Evolutionary conservation across 192 early-diverging fungal genomes (phyloP), one percentile per base, ranked within the genome.

Genomic region (Rhizoclosmatium globosum): DNA sequence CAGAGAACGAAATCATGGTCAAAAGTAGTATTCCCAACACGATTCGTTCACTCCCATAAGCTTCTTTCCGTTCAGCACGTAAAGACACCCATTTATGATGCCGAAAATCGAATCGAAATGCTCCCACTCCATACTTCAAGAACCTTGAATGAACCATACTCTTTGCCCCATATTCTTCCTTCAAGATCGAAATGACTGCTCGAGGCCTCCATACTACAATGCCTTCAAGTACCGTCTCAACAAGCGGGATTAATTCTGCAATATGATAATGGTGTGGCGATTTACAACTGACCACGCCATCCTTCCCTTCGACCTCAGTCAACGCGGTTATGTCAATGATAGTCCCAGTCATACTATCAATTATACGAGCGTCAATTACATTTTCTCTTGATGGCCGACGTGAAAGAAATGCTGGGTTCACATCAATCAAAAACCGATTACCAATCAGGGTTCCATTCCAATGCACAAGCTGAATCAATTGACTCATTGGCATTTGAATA

Each of bases 321-420:
- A 85, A 38, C 43, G 76, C 84, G 4, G 79, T 84, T 56, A 85
- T 85, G 66, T 85, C 84, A 61, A 83, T 57, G 39, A 79, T 76
- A 45, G 61, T 50, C 7, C 82, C 84, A 38, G 81, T 64, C 3
- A 15, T 50, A 15, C 61, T 83, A 58, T 85, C 84, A 77, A 85
- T 80, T 45, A 83, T 60, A 19, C 84, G 82, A 11, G 79, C 82
- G 59, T 85, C 84, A 43, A 85, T 84, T 11, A 64, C 72, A 68
- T 85, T 85, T 4, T n/a, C 13, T 15, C 4, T n/a, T 47, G 77
- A 39, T 13, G 56, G 70, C 48, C 23, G n/a, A 4, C 84, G 82
- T 1, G 31, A 43, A 38, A 47, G 41, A 66, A 58, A 64, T 46
- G 45, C n/a, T 15, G 80, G 80, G 73, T 76, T 85, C 53, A 85